These are phyloP conservation scores for Hansenula anomala DNA, from an alignment of 1,139 yeast genomes.

Conservation along the genomic window DNA sequence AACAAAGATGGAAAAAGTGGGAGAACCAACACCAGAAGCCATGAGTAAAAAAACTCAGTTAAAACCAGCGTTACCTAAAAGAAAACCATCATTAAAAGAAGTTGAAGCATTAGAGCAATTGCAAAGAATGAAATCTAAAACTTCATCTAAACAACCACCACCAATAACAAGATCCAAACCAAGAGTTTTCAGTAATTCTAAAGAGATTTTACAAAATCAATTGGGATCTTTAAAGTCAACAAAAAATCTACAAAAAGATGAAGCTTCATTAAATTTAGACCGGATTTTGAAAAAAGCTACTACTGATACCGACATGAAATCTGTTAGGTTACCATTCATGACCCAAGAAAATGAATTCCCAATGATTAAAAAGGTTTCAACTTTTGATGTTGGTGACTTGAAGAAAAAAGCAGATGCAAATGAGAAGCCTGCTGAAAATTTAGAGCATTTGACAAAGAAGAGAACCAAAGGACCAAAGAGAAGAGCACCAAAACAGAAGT, in stretches of 20 bases:
- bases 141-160: background rate
- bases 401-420: no score
- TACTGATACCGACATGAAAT: slow-evolving; percentile 18
- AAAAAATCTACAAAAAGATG: slow-evolving; percentile 11
- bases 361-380: slow-evolving; percentile 22
- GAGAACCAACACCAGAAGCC: slow-evolving; percentile 11
- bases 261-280: slow-evolving; percentile 4
- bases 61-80: slow-evolving; percentile 17
- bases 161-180: slow-evolving; percentile 2
- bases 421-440: slow-evolving; percentile 19
- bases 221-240: slow-evolving; percentile 6
- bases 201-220: slow-evolving; percentile 8
- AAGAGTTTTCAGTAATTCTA: slow-evolving; percentile 9
- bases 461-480: slow-evolving; percentile 76
- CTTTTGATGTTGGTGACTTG: slow-evolving; percentile 24
- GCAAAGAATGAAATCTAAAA: slow-evolving; percentile 28
- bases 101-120: slow-evolving; percentile 33
- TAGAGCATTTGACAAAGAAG: slow-evolving; percentile 55
- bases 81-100: slow-evolving; percentile 16
- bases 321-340: slow-evolving; percentile 4
- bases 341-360: background rate
- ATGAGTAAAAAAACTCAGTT: slow-evolving; percentile 7
- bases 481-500: slow-evolving; percentile 45
- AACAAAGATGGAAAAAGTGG: slow-evolving; percentile 3
- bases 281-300: slow-evolving; percentile 16